Conservation (phyloP, 2,329 filamentous ascomycete species). For the Sporothrix brasiliensis region DNA sequence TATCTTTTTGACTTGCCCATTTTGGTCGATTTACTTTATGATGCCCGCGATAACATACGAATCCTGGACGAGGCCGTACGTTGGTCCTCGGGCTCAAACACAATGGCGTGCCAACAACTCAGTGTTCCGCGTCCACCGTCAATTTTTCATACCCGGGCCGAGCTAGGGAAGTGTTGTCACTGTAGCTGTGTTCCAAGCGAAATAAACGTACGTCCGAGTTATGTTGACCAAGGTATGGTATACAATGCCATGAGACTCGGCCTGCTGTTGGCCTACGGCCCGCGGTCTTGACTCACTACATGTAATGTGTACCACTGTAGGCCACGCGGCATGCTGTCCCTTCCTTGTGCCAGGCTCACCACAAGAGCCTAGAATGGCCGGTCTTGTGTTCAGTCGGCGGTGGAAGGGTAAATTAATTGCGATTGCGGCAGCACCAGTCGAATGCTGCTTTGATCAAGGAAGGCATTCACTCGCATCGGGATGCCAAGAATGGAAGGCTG, state of each 20-base stretch:
- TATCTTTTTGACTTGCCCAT: background rate
- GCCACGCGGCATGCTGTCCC: background rate
- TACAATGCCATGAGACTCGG: background rate
- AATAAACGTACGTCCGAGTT: background rate
- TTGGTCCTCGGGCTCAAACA: background rate
- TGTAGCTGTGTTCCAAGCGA: background rate
- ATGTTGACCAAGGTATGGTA: no score
- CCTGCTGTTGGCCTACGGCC: background rate
- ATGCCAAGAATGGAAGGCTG: background rate
- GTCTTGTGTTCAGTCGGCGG: background rate
- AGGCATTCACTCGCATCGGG: background rate
- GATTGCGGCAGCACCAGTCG: background rate
- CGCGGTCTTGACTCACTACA: background rate
- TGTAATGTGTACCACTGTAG: background rate
- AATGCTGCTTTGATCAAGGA: no score
- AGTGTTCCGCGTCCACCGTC: background rate
- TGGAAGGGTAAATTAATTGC: background rate
- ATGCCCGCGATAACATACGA: background rate
- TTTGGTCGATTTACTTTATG: background rate
- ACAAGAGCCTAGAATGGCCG: background rate
- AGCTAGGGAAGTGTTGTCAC: background rate
- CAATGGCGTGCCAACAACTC: background rate
- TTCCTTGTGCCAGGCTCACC: background rate
- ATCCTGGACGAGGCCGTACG: background rate
- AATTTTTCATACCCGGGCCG: background rate